Base-by-base conservation (phyloP, 176 grass and related monocot species). In the Oryza longistaminata region DNA sequence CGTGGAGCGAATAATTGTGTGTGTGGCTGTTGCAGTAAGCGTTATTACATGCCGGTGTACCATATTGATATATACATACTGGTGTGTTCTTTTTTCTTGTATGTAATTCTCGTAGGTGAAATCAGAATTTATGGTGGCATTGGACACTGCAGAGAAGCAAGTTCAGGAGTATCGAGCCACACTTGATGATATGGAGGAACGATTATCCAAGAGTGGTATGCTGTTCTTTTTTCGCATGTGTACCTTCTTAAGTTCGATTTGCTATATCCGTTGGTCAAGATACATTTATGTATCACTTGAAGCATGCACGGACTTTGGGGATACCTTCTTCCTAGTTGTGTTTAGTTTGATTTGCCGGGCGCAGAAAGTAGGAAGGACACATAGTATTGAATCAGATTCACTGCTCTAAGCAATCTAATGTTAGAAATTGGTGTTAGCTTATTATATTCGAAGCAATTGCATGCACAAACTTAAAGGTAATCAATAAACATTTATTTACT, bases 71-170 rank as follows among this genome's bases (percentile, higher is more conserved):
- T 88, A 62, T 12, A 33, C 34, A 50, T 61, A 25, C 16, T 45
- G 24, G 71, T 64, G 71, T 64, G 13, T 66, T 82, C 60, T 82
- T 67, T 65, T n/a, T 48, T 48, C 73, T 31, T 52, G 69, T 69
- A 37, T 45, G 11, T 19, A 81, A 76, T 83, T 64, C 45, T 82
- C 25, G 43, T 77, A 95, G 96, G 96, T 95, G 78, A 98, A 98
- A 87, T 95, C 93, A 1, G 96, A 98, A 43, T 98, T n/a, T 61
- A 42, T 98, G 60, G 84, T 92, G 80, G 93, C 96, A 65, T 66
- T 94, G n/a, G n/a, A 3, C 66, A 89, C 84, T 15, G 85, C 93
- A 6, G 93, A 98, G 81, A 92, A 91, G 82, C 85, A 93, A 77
- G 90, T 93, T 85, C 68, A 78, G 88, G n/a, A 93, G 52, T 95